Conservation (phyloP, 129 eudicot species). For the Flaveria robusta region DNA sequence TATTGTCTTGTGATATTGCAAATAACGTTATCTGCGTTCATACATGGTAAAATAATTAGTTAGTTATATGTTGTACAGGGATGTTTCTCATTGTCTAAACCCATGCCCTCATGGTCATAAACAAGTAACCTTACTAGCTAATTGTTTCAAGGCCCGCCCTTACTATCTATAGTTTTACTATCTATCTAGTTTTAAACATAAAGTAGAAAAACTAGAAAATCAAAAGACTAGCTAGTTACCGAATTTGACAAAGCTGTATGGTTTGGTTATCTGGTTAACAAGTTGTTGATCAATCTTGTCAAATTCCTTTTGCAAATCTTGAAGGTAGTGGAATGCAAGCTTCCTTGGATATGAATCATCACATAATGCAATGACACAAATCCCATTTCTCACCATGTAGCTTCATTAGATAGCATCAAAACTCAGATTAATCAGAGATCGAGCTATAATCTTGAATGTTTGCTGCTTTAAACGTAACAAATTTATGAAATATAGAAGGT, state of each 20-base stretch:
- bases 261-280: slow-evolving; percentile 30
- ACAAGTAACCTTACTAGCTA: too few relatives aligned
- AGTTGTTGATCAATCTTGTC: slow-evolving; percentile 38
- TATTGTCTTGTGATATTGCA: slow-evolving; percentile 50
- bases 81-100: too few relatives aligned
- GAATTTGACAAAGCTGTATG: slow-evolving; percentile 47
- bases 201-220: background rate
- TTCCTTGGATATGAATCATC: slow-evolving; percentile 56
- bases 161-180: background rate
- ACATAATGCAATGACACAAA: slow-evolving; percentile 57
- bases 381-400: slow-evolving; percentile 54
- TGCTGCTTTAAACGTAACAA: background rate
- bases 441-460: background rate
- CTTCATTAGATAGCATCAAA: slow-evolving; percentile 25
- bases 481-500: background rate
- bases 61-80: background rate
- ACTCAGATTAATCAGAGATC: background rate
- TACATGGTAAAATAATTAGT: background rate
- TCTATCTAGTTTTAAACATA: background rate
- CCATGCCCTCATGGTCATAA: too few relatives aligned
- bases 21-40: slow-evolving; percentile 42
- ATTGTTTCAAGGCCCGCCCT: too few relatives aligned
- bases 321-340: slow-evolving; percentile 52
- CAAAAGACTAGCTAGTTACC: slow-evolving; percentile 26
- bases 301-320: slow-evolving; percentile 55